Evolutionary conservation across 2,329 filamentous ascomycete genomes (phyloP), one percentile per base, ranked within the genome.

Genomic region (Paecilomyces fulvus): DNA sequence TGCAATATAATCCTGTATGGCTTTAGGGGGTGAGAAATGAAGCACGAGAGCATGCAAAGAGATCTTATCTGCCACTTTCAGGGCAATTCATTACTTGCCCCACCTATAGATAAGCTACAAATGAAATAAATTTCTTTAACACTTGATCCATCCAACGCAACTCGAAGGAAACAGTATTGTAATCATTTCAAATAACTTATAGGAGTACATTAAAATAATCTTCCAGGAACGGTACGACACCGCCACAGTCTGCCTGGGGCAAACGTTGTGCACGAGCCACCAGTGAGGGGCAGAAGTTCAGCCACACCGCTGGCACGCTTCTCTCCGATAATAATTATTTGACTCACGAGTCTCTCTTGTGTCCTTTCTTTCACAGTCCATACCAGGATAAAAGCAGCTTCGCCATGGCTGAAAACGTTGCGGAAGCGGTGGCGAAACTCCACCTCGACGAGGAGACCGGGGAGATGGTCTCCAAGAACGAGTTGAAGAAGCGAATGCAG

Each of bases 401-500:
- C 52, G 55, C 30, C 51, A 60, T 60, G 58, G 57, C 58, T 50
- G 58, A 59, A n/a, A 51, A 51, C 25, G 28, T 59, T 10, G 49
- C 64, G 30, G 70, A 68, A 57, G 72, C 70, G 53, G 74, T 77
- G 37, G 79, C 81, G 58, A 85, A 85, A 75, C 77, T 85, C 49
- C 75, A 82, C 68, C 78, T 85, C 33, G 83, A 86, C 70, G 80
- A 83, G 63, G 81, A 81, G 72, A 85, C 83, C 2, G 82, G 83
- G n/a, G 83, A 86, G 71, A 83, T 83, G 81, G 79, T 85, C 48
- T 84, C 82, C 51, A 84, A 84, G 69, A 79, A 78, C 63, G 83
- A 86, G 71, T 70, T 85, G 65, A 85, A 84, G 75, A 85, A 85
- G 73, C 73, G 82, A 46, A 65, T 77, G 53, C 77, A 80, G 61